Evolutionary conservation across 768 basidiomycete genomes (phyloP).

Genomic region (Boletus pseudo-olivaceus): DNA sequence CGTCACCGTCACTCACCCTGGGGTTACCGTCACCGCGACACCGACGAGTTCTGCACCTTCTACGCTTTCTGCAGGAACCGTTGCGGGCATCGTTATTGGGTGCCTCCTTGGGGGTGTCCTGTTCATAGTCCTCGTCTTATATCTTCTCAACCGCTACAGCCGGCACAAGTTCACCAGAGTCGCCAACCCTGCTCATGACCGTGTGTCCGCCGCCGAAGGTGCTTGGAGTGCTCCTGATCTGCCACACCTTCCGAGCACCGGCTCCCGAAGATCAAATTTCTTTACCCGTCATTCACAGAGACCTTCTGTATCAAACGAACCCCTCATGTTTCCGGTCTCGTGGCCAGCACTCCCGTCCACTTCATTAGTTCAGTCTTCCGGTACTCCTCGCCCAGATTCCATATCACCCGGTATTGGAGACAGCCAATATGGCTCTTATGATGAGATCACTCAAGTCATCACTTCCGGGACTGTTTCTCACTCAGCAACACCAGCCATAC

Average conservation of each 20-base stretch:
- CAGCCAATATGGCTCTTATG: neutral
- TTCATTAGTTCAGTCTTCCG: neutral
- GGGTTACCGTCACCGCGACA: neutral
- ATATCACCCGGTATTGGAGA: conserved; percentile 1
- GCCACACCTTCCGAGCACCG: neutral
- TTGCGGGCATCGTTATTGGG: conserved; percentile 25
- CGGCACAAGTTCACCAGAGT: conserved; percentile 17
- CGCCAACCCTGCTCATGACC: conserved; percentile 7
- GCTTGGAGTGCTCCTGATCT: neutral
- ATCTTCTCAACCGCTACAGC: conserved; percentile 8
- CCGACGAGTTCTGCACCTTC: neutral
- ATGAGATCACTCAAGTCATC: conserved; percentile 1
- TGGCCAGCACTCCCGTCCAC: conserved; percentile 6
- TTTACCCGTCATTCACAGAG: conserved; percentile 7
- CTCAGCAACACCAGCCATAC: neutral
- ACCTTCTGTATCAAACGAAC: conserved; percentile 21
- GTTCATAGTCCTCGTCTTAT: conserved; percentile 10
- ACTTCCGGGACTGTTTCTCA: neutral
- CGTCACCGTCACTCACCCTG: conserved; percentile 6
- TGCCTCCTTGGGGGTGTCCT: conserved; percentile 10
- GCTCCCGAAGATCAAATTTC: neutral
- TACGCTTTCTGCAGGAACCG: conserved; percentile 3
- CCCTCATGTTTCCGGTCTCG: conserved; percentile 17
- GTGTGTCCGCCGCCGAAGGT: neutral
- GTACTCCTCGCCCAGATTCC: neutral